Percentiles rank a stretch among this genome's conserved stretches.
Conservation (phyloP, 2,329 filamentous ascomycete species). For the Cytospora piceicola region DNA sequence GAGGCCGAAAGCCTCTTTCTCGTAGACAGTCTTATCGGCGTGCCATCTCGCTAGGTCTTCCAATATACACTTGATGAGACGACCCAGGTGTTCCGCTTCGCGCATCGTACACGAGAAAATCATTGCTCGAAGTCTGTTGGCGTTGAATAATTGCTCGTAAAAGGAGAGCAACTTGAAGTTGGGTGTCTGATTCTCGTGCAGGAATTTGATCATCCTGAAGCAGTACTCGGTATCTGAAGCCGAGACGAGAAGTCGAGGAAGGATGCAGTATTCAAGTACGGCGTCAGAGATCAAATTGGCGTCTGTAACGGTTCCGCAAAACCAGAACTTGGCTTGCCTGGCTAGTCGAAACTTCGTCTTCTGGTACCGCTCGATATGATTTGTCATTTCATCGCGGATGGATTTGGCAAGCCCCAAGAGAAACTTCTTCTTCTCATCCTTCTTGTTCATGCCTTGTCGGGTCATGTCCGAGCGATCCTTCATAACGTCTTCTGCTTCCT, state of each 20-base stretch:
- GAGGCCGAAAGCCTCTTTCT: constrained; percentile 75
- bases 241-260: constrained; percentile 85
- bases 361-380: constrained; percentile 68
- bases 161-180: constrained; percentile 86
- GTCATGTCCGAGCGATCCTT: constrained; percentile 76
- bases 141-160: constrained; percentile 81
- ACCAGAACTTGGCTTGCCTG: constrained; percentile 80
- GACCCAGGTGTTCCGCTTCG: constrained; percentile 90
- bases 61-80: constrained; percentile 82
- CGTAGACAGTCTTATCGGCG: constrained; percentile 72
- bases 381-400: constrained; percentile 73
- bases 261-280: constrained; percentile 85
- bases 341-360: constrained; percentile 71
- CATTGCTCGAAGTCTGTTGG: constrained; percentile 77
- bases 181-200: constrained; percentile 82
- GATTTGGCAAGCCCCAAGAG: constrained; percentile 70
- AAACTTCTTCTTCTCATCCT: constrained; percentile 70
- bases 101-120: constrained; percentile 89
- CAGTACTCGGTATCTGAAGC: constrained; percentile 87
- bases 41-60: constrained; percentile 86
- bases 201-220: constrained; percentile 82
- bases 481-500: constrained; percentile 68
- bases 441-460: constrained; percentile 65
- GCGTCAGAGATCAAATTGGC: constrained; percentile 71
- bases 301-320: constrained; percentile 66